Conservation (phyloP, 768 basidiomycete genomes). For the Lentinula detonsa region DNA sequence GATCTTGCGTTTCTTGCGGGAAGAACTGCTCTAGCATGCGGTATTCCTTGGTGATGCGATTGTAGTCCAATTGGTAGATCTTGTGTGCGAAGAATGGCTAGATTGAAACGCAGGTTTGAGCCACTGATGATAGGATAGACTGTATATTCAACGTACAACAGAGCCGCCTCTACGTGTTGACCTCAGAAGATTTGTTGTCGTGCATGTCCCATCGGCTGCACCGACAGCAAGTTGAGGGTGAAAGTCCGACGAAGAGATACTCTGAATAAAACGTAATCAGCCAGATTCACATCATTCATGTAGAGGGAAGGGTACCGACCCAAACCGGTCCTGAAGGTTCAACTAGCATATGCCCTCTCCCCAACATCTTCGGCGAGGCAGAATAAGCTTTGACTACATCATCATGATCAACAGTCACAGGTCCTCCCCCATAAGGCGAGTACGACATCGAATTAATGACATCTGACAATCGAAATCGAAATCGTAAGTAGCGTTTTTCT, state of each 20-base stretch:
- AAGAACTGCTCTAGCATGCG: constrained; percentile 86
- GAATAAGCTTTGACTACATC: constrained; percentile 74
- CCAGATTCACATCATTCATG: background rate
- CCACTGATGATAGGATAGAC: background rate
- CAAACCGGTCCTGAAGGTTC: constrained; percentile 79
- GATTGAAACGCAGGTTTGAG: background rate
- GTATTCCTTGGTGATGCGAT: constrained; percentile 63
- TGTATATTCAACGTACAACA: constrained; percentile 43
- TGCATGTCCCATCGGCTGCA: constrained; percentile 77
- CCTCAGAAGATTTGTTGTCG: constrained; percentile 66
- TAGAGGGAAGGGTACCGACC: constrained; percentile 41
- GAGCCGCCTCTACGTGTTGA: constrained; percentile 65
- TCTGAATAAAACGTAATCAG: constrained; percentile 33
- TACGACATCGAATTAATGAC: constrained; percentile 65
- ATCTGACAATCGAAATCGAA: constrained; percentile 34
- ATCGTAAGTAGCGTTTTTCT: background rate
- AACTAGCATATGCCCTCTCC: constrained; percentile 63
- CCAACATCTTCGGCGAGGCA: constrained; percentile 65
- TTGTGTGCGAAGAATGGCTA: constrained; percentile 76
- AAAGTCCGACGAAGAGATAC: constrained; percentile 69
- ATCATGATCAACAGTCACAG: constrained; percentile 78
- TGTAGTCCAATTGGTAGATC: constrained; percentile 87
- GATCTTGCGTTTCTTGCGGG: constrained; percentile 59
- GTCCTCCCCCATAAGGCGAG: constrained; percentile 62
- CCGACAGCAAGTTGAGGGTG: constrained; percentile 84